These are phyloP conservation scores for Rutstroemia sydowiana DNA, from an alignment of 2,329 filamentous ascomycete species.

Conservation along the genomic window DNA sequence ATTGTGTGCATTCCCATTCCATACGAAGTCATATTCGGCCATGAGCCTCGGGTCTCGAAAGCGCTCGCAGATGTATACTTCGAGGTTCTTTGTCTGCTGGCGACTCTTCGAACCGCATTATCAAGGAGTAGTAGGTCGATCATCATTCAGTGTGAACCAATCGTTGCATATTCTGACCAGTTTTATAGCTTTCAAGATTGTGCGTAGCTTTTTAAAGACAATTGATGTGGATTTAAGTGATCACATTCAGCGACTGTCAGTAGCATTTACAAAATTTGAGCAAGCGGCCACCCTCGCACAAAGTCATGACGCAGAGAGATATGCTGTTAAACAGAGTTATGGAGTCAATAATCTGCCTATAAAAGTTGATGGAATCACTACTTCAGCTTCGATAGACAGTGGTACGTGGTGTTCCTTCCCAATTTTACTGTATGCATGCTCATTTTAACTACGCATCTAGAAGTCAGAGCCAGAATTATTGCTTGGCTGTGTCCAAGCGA, in stretches of 20 bases:
- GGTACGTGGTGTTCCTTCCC: not conserved
- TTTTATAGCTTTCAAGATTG: slow-evolving; percentile 5
- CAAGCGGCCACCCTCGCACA: slow-evolving; percentile 2
- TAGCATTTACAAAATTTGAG: not conserved
- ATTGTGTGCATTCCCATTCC: slow-evolving; percentile 1
- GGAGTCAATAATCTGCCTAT: not conserved
- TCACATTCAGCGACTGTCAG: slow-evolving; percentile 1
- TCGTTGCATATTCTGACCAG: not conserved
- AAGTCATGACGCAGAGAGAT: not conserved
- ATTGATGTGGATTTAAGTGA: not conserved
- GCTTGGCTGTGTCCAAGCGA: slow-evolving; percentile 7
- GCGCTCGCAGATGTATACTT: slow-evolving; percentile 5
- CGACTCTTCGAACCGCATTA: not conserved
- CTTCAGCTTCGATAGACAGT: not conserved
- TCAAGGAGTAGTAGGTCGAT: slow-evolving; percentile 3
- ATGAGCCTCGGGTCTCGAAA: not conserved
- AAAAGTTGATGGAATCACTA: not conserved
- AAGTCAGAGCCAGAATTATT: not conserved
- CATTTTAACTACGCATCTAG: not conserved
- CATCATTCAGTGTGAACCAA: too few species aligned
- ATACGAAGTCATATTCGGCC: slow-evolving; percentile 3
- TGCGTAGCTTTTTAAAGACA: slow-evolving; percentile 1
- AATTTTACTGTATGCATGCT: not conserved
- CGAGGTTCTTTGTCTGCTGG: not conserved
- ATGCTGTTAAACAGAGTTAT: not conserved